These are phyloP conservation scores for Fusarium staphyleae DNA, from an alignment of 2,329 filamentous ascomycete species.

Conservation along the genomic window DNA sequence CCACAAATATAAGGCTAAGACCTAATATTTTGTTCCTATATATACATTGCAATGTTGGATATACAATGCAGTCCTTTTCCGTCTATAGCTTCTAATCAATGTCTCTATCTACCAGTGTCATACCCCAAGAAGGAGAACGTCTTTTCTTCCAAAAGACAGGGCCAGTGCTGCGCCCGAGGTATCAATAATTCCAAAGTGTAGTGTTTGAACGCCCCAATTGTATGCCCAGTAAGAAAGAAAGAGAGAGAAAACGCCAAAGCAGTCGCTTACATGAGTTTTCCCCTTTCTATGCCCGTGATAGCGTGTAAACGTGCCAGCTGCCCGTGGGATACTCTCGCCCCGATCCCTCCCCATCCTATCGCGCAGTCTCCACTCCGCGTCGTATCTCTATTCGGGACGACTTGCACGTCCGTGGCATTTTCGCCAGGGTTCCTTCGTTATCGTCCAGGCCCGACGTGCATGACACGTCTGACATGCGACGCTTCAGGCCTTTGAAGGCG, in stretches of 20 bases:
- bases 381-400: constrained; percentile 51
- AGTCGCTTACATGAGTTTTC: constrained; percentile 24
- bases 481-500: constrained; percentile 54
- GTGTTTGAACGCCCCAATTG: constrained; percentile 24
- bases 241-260: background rate
- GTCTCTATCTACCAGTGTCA: constrained; percentile 10
- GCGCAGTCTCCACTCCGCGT: constrained; percentile 39
- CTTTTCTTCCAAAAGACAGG: constrained; percentile 17
- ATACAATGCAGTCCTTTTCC: constrained; percentile 24
- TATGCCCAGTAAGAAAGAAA: constrained; percentile 14
- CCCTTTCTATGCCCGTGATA: background rate
- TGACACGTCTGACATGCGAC: constrained; percentile 61
- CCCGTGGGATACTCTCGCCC: background rate
- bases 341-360: constrained; percentile 10
- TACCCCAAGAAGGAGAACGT: constrained; percentile 9
- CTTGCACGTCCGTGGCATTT: constrained; percentile 51
- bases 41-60: constrained; percentile 26
- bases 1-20: constrained; percentile 2
- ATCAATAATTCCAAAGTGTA: constrained; percentile 22
- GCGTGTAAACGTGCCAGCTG: background rate
- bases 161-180: constrained; percentile 29
- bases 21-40: constrained; percentile 1
- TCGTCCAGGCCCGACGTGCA: constrained; percentile 47
- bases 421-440: constrained; percentile 46
- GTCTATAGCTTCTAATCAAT: constrained; percentile 34